Base-by-base conservation (phyloP, 805 yeast species). In the Yarrowia sp. region DNA sequence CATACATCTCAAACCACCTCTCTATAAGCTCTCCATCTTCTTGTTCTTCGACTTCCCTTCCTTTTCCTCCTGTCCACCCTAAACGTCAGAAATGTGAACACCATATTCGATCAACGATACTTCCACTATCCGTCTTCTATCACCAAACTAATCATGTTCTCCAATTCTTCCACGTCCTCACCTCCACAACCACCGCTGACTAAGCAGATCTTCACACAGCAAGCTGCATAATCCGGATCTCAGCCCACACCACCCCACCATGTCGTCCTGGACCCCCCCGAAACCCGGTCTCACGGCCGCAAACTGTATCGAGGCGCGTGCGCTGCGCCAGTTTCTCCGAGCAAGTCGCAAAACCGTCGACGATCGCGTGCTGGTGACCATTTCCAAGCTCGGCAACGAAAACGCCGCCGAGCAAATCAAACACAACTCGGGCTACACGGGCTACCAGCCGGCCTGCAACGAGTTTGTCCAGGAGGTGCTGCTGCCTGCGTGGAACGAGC, bases 381-480 rank as follows among this genome's bases (percentile, higher is more conserved):
- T 55, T 38, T 55, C 61, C 46, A 55, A 55, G 16, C 38, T 55
- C 4, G 61, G 61, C 22, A 55, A 55, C 19, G 61, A 36, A 14
- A 21, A 4, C n/a, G 61, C 47, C 10, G 61, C 47, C 3, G 38
- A 55, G 21, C 46, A 39, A 16, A 55, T 55, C 46, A 36, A 39
- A 38, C 38, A 55, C 21, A 55, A 39, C 29, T 13, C 33, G 0
- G 61, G 61, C 7, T 38, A 27, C 47, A 39, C 47, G 1, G 61
- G 47, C 12, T 39, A 55, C 47, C 14, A 39, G 29, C 46, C 46
- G 4, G 61, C 62, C 4, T 59, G 62, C 18, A 27, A 46, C 25
- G 62, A 46, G 61, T 59, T 46, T 47, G 41, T 59, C 6, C 41
- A 32, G 14, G 16, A 56, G 21, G 61, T 59, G 32, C 61, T 59